Conservation (phyloP, 1,139 yeast species). For the Kazachstania sp. region DNA sequence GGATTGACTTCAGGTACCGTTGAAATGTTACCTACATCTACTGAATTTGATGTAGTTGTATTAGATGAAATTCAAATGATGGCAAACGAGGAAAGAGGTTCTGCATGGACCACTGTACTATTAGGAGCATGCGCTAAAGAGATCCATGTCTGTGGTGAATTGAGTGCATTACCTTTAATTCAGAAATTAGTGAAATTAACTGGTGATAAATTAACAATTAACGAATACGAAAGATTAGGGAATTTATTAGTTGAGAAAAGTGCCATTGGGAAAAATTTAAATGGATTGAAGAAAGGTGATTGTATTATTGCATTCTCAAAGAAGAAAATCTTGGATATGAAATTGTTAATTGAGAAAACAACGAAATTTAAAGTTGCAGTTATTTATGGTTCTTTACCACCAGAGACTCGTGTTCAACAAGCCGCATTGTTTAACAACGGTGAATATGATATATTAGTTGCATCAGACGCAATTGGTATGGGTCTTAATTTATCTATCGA, state of each 20-base stretch:
- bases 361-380: constrained; percentile 73
- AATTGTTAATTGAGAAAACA: constrained; percentile 52
- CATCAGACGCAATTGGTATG: constrained; percentile 98
- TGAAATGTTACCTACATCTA: constrained; percentile 74
- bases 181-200: constrained; percentile 50
- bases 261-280: constrained; percentile 32
- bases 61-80: constrained; percentile 97
- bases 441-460: constrained; percentile 69
- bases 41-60: constrained; percentile 75
- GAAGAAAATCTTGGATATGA: constrained; percentile 53
- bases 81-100: constrained; percentile 69
- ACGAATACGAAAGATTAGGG: constrained; percentile 67
- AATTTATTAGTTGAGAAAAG: constrained; percentile 48
- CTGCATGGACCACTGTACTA: constrained; percentile 92
- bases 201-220: constrained; percentile 70
- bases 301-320: constrained; percentile 86
- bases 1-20: constrained; percentile 80
- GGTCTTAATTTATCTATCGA: constrained; percentile 82
- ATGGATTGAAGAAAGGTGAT: constrained; percentile 59
- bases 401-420: constrained; percentile 84
- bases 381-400: constrained; percentile 92
- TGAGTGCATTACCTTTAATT: constrained; percentile 63
- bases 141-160: constrained; percentile 90
- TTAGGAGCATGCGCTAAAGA: constrained; percentile 82
- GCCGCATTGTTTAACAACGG: constrained; percentile 72